Percentiles rank a stretch among this genome's conserved stretches.
phyloP scores from a whole-genome alignment of 2,329 filamentous ascomycete species.

The Clonostachys sp. region DNA sequence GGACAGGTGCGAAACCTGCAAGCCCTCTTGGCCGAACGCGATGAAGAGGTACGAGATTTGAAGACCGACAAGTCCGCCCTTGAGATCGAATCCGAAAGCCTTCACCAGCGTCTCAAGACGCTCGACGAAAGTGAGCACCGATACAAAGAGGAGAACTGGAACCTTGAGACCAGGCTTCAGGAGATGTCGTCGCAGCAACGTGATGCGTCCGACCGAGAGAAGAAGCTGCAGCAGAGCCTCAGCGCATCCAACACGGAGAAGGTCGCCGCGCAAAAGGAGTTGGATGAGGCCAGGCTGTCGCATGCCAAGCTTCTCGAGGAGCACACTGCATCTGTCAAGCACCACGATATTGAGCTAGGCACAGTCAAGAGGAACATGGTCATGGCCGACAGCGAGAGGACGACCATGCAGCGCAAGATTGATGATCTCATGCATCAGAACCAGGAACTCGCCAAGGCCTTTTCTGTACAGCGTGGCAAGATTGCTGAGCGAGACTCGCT shows the following conservation, averaged over 20 bases:
- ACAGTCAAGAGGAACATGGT: conserved; percentile 75
- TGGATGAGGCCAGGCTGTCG: conserved; percentile 82
- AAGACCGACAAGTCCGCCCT: conserved; percentile 73
- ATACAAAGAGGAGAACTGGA: conserved; percentile 99
- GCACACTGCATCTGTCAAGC: conserved; percentile 69
- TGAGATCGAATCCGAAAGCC: conserved; percentile 75
- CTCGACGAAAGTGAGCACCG: conserved; percentile 92
- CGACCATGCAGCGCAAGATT: conserved; percentile 76
- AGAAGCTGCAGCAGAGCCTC: conserved; percentile 71
- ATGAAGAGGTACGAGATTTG: conserved; percentile 74
- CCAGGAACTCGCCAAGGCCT: conserved; percentile 80
- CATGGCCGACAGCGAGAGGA: conserved; percentile 73
- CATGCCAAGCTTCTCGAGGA: conserved; percentile 81
- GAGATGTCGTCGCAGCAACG: conserved; percentile 71
- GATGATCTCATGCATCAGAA: conserved; percentile 88
- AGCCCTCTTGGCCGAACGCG: conserved; percentile 76
- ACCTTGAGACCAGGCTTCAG: conserved; percentile 86
- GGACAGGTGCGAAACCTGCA: conserved; percentile 93
- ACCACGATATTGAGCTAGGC: conserved; percentile 84
- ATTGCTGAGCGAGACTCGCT: conserved; percentile 59
- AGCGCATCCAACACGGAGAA: conserved; percentile 71
- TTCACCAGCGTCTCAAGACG: conserved; percentile 74
- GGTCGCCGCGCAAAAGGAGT: conserved; percentile 71
- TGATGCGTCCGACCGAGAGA: conserved; percentile 77
- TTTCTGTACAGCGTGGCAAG: conserved; percentile 69